Conservation (phyloP, 257 asterid genomes). For the Ocimum tenuiflorum region DNA sequence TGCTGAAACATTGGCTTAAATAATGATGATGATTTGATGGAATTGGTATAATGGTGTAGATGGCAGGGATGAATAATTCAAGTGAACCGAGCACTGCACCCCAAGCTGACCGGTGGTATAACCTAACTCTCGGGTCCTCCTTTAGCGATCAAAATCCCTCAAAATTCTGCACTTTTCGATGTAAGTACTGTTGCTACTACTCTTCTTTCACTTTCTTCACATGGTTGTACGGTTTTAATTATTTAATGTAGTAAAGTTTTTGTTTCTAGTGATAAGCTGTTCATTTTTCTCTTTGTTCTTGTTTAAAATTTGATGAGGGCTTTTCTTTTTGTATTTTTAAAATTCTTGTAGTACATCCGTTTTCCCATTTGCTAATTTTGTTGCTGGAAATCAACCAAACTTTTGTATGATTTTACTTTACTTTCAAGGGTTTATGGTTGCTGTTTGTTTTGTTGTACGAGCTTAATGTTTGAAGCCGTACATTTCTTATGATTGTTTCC, state of each 20-base stretch:
- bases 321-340: neutral
- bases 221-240: neutral
- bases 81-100: conserved; percentile 81
- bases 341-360: neutral
- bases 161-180: conserved; percentile 94
- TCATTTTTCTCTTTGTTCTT: neutral
- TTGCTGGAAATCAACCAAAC: neutral
- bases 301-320: neutral
- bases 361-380: neutral
- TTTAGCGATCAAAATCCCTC: conserved; percentile 84
- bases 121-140: conserved; percentile 80
- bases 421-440: neutral
- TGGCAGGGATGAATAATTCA: conserved; percentile 57
- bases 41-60: neutral
- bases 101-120: conserved; percentile 80
- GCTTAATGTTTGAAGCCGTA: neutral
- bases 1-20: too few species aligned
- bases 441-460: neutral
- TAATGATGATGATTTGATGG: too few species aligned
- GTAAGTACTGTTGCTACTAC: conserved; percentile 30
- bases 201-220: neutral
- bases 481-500: neutral
- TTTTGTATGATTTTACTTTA: neutral
- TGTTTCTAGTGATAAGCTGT: conserved; percentile 6
- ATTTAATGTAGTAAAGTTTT: neutral